Base-by-base conservation (phyloP, 2,329 filamentous ascomycete species). In the Fusarium siculi region DNA sequence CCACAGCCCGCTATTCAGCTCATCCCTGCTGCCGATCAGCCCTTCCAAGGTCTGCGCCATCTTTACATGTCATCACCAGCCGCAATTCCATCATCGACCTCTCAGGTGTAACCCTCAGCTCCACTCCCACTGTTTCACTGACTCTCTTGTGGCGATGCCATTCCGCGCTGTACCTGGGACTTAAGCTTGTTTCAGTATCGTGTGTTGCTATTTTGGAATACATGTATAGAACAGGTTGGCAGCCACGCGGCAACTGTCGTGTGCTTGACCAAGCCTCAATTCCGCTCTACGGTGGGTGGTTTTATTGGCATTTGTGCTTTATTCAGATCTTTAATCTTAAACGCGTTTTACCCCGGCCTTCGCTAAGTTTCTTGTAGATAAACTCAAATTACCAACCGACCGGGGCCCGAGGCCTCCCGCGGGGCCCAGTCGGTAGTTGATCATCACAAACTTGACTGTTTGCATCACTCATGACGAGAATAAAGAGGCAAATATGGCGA, bases 31-130 rank as follows among this genome's bases (percentile, higher is more conserved):
- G 70, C 43, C 28, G 70, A 72, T 72, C 70, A n/a, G 6, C 30
- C 10, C 10, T 70, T 70, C 39, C 44, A 39, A 55, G 55, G 59
- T 19, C 68, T 74, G 72, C 72, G 72, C 72, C 72, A 49, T 72
- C 37, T 36, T 57, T 7, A 21, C n/a, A 65, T 74, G 72, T 74
- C 72, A 74, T 74, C 56, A 64, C 58, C 49, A 61, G 62, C 56
- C 54, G 32, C 47, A 39, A 50, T 30, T 23, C 21, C 34, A 54
- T 54, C 50, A 54, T 54, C 19, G 32, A 19, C 58, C 47, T 65
- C 32, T 66, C 44, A 50, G 10, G 16, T 66, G 36, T 32, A 14
- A 66, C 18, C 28, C 10, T 42, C 32, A 28, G 43, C 8, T 55
- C 64, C 66, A 68, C 64, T 25, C 18, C 34, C 0, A 10, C 34